Evolutionary conservation across 495 filamentous ascomycete species (phyloP).

Genomic region (Talaromyces thailandensis): DNA sequence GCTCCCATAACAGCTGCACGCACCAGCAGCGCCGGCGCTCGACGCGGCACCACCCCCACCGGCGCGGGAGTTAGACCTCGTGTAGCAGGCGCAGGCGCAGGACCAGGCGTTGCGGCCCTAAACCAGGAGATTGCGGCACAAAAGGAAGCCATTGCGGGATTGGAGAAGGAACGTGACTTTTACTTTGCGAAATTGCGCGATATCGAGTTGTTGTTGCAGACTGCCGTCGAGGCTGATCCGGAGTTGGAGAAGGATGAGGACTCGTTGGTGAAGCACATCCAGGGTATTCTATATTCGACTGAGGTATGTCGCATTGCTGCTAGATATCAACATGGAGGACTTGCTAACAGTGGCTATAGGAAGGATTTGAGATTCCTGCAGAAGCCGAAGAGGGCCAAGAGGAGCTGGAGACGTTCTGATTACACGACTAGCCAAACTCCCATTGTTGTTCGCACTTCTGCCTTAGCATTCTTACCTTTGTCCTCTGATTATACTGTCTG

Average conservation of each 20-base stretch:
- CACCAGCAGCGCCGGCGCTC: slow-evolving; percentile 44
- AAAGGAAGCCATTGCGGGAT: slow-evolving; percentile 76
- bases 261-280: slow-evolving; percentile 85
- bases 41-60: slow-evolving; percentile 69
- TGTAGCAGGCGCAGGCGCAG: slow-evolving; percentile 38
- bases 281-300: slow-evolving; percentile 93
- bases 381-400: slow-evolving; percentile 25
- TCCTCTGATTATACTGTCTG: background rate
- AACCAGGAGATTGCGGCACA: slow-evolving; percentile 72
- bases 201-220: slow-evolving; percentile 89
- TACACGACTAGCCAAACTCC: background rate
- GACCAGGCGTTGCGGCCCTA: slow-evolving; percentile 51
- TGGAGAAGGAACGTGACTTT: slow-evolving; percentile 93
- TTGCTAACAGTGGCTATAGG: slow-evolving; percentile 18
- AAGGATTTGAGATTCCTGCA: slow-evolving; percentile 44
- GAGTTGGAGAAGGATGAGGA: slow-evolving; percentile 89
- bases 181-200: slow-evolving; percentile 98
- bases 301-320: slow-evolving; percentile 46
- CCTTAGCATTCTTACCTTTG: background rate
- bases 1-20: slow-evolving; percentile 32
- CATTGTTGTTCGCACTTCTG: background rate
- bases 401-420: slow-evolving; percentile 42
- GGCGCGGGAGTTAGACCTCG: slow-evolving; percentile 38
- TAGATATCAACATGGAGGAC: background rate
- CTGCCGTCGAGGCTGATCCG: slow-evolving; percentile 80